Base-by-base conservation (phyloP, 1,284 basidiomycete species). In the Termitomyces sp. region DNA sequence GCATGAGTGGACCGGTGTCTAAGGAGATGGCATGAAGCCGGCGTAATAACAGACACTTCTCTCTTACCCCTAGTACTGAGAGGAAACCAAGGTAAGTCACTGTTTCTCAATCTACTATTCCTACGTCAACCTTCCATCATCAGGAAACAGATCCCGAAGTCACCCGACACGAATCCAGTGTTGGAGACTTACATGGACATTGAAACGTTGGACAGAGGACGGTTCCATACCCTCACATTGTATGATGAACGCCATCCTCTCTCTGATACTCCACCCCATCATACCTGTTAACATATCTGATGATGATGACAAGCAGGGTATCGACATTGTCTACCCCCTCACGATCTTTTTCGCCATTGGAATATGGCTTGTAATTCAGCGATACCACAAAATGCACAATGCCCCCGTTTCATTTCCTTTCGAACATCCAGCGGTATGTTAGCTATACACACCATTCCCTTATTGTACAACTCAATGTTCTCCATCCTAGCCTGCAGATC, bases 1-100 rank as follows among this genome's bases (percentile, higher is more conserved):
- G 93, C 92, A 18, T 91, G 87, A 85, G 93, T 91, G 51, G 93
- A 95, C 70, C 78, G 79, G 60, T 93, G 91, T 68, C 75, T 92
- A 46, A 79, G 86, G 64, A 84, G 83, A 65, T 96, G 93, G 93
- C 81, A 86, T 55, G 83, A 88, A 61, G 75, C 83, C 28, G 91
- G 91, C 3, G 68, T 92, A 30, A 75, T 91, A 24, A 71, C 81
- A 45, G 77, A 79, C 49, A 58, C 63, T 54, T 63, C 67, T 16
- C 40, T 72, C 3, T 60, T 66, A 31, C 60, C 72, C 13, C 60
- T 63, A 41, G 67, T n/a, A n/a, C n/a, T n/a, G 66, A 18, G 64
- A 68, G 31, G 72, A 75, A 39, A 16, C 41, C 54, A 80, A 78
- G 64, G 73, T 68, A 66, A 78, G 54, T 33, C 13, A 6, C 14